Evolutionary conservation across 169 alveolate genomes (phyloP), one percentile per base, ranked within the genome.

Genomic region (Cryptosporidium sp.): DNA sequence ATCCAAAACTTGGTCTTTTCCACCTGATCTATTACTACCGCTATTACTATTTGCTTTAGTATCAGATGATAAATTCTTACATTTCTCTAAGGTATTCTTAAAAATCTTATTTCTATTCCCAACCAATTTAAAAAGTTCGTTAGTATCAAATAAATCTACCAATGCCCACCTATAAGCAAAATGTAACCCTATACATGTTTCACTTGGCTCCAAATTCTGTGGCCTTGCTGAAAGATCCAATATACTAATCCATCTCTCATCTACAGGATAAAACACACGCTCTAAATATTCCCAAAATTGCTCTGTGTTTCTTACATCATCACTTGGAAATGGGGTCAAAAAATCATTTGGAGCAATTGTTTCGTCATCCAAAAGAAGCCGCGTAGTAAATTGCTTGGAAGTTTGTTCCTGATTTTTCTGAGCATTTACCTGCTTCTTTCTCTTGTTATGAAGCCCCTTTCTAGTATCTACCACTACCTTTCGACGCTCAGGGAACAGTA

Each of bases 281-380:
- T 80, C 89, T 52, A 80, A 37, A 26, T 60, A 60, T 45, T 80
- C 89, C 89, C 89, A 80, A 62, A 80, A 80, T 65, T 80, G 89
- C 14, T 80, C 89, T 2, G 89, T 80, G 44, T 80, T 80, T 45
- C 89, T 60, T 62, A 80, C 48, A 8, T 80, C 89, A 39, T 80
- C 89, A 65, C 52, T 80, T 26, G 89, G 75, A 65, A 80, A 80
- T 31, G 75, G 89, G 39, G 89, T 80, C 26, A 80, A 48, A 80
- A 80, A 80, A 80, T 80, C 89, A 62, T 65, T 60, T 23, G 89
- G 89, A 67, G 67, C 26, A 61, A 80, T 80, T 62, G 89, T 80
- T 60, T 80, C 89, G 70, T 80, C 89, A 80, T 80, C 89, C 75
- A 80, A 44, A 44, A 80, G 89, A 65, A 80, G 89, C 80, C 89